Percentiles rank a stretch among this genome's conserved stretches.
Evolutionary conservation across 1,139 yeast genomes (phyloP).

Genomic region (Pneumocystis canis): DNA sequence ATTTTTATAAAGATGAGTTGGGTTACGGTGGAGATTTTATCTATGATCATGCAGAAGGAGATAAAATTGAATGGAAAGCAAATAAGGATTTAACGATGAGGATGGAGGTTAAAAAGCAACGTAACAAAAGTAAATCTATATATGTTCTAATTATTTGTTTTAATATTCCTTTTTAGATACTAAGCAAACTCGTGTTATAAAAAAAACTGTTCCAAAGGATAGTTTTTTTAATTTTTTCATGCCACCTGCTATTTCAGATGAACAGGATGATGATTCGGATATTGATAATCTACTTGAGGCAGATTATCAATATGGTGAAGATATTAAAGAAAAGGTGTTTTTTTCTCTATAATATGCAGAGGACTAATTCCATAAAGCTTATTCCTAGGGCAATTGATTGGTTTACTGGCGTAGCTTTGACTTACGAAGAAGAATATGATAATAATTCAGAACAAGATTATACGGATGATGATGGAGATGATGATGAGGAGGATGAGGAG

Average conservation of each 20-base stretch:
- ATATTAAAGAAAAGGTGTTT: slow-evolving; percentile 51
- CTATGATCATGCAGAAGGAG: slow-evolving; percentile 92
- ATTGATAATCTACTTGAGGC: slow-evolving; percentile 74
- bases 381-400: slow-evolving; percentile 94
- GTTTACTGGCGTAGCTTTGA: slow-evolving; percentile 95
- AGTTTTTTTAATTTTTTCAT: slow-evolving; percentile 91
- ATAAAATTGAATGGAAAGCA: slow-evolving; percentile 70
- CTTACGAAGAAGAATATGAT: slow-evolving; percentile 32
- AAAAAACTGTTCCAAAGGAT: slow-evolving; percentile 81
- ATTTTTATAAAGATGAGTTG: slow-evolving; percentile 84
- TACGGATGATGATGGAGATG: slow-evolving; percentile 25
- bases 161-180: slow-evolving; percentile 32
- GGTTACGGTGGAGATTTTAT: slow-evolving; percentile 94
- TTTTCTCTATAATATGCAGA: not conserved
- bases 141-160: not conserved
- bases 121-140: slow-evolving; percentile 49
- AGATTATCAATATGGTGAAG: slow-evolving; percentile 94
- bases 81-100: slow-evolving; percentile 71
- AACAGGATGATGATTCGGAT: slow-evolving; percentile 33
- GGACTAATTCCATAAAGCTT: slow-evolving; percentile 32
- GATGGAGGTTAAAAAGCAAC: slow-evolving; percentile 90
- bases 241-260: slow-evolving; percentile 72
- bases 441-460: slow-evolving; percentile 21
- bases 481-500: slow-evolving; percentile 35
- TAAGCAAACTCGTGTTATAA: slow-evolving; percentile 90